phyloP scores from a whole-genome alignment of 192 early-diverging fungal species.

The Umbelopsis isabellina region DNA sequence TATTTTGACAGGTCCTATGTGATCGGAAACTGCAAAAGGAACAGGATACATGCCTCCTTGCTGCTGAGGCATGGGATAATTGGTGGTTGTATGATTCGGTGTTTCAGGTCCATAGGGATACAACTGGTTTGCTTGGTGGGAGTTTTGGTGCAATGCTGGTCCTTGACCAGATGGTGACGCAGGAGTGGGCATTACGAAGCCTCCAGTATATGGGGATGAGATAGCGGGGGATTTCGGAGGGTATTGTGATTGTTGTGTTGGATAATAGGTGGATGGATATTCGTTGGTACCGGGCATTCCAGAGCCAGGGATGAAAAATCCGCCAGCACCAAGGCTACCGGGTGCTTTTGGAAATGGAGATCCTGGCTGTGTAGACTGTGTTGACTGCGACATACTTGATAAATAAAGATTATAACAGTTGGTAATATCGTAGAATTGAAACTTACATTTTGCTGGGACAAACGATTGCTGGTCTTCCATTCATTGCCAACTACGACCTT shows the following conservation, averaged over 20 bases:
- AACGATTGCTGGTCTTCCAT: conserved; percentile 26
- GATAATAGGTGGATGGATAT: conserved; percentile 14
- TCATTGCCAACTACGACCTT: conserved; percentile 26
- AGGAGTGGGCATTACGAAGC: neutral
- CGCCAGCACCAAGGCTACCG: conserved; percentile 23
- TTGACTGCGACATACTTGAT: neutral
- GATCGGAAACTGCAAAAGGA: too few species aligned
- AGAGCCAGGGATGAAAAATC: conserved; percentile 34
- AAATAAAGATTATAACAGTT: neutral
- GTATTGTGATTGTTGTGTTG: neutral
- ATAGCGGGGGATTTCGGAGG: neutral
- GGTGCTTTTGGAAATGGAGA: neutral
- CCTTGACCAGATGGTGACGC: neutral
- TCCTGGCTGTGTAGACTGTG: neutral
- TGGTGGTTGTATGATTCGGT: too few species aligned
- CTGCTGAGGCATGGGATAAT: too few species aligned
- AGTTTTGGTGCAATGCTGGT: neutral
- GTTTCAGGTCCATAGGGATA: neutral
- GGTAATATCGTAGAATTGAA: neutral
- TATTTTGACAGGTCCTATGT: too few species aligned
- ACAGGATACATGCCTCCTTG: too few species aligned
- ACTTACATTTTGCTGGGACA: conserved; percentile 2
- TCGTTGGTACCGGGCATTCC: conserved; percentile 43
- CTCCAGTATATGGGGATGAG: neutral
- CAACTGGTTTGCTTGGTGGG: neutral